Evolutionary conservation across 352 stramenopile genomes (phyloP).

Genomic region (Phytophthora aleatoria): DNA sequence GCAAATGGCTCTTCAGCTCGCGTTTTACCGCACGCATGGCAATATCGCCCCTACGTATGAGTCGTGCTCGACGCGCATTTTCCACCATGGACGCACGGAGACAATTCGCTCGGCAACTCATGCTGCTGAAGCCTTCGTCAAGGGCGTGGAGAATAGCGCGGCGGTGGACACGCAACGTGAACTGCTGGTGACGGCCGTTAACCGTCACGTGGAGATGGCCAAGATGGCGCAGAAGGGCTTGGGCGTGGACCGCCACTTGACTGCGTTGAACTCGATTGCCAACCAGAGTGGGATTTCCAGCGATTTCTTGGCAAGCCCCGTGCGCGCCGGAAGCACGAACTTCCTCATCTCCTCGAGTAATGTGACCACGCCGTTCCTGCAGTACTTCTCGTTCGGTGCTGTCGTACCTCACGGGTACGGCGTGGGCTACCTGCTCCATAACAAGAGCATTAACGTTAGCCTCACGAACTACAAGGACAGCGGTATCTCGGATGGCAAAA

Average conservation of each 20-base stretch:
- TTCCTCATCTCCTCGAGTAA: constrained; percentile 93
- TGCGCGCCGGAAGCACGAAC: constrained; percentile 81
- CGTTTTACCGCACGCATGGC: constrained; percentile 83
- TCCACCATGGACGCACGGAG: constrained; percentile 92
- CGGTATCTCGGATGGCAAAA: constrained; percentile 62
- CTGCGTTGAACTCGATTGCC: constrained; percentile 80
- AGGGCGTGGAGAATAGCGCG: constrained; percentile 50
- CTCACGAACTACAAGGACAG: constrained; percentile 89
- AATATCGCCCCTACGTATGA: constrained; percentile 89
- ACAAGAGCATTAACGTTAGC: constrained; percentile 81
- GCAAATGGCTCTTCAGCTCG: constrained; percentile 93
- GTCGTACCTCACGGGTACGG: constrained; percentile 90
- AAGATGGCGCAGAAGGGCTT: constrained; percentile 89
- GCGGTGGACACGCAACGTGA: constrained; percentile 59
- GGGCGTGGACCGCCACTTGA: constrained; percentile 88
- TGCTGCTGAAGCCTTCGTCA: constrained; percentile 72
- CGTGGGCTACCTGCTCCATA: constrained; percentile 89
- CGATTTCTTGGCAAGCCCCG: constrained; percentile 80
- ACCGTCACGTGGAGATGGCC: constrained; percentile 89
- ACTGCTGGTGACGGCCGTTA: constrained; percentile 70
- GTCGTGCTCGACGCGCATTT: constrained; percentile 91
- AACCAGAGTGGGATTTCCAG: constrained; percentile 59
- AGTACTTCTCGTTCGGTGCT: constrained; percentile 91
- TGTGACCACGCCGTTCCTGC: constrained; percentile 87
- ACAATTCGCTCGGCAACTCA: constrained; percentile 89